A percentile compares a stretch with the other conserved stretches of the same genome.
These are phyloP conservation scores for Spinellus fusiger DNA, from an alignment of 192 early-diverging fungal genomes.

Conservation along the genomic window DNA sequence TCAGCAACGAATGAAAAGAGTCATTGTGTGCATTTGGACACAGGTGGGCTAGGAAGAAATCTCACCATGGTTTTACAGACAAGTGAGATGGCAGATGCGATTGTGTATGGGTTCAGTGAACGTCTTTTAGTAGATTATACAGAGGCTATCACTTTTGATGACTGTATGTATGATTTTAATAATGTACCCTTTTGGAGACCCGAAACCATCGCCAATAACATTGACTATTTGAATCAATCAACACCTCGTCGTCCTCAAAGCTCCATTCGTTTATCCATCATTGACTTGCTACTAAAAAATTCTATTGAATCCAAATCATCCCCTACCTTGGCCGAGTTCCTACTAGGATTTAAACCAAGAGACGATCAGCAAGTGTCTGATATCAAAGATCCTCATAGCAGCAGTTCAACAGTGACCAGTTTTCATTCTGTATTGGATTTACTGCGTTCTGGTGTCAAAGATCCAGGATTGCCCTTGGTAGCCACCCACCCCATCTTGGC, in stretches of 20 bases:
- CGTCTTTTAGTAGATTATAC: constrained; percentile 63
- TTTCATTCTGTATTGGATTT: constrained; percentile 63
- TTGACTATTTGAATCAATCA: constrained; percentile 15
- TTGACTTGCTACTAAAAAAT: constrained; percentile 83
- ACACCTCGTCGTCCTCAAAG: constrained; percentile 1
- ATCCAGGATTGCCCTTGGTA: constrained; percentile 39
- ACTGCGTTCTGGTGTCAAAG: constrained; percentile 44
- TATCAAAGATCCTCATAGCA: constrained; percentile 37
- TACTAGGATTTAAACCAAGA: constrained; percentile 73
- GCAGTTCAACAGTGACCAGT: constrained; percentile 34
- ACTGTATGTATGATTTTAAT: constrained; percentile 23
- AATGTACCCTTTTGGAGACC: constrained; percentile 28
- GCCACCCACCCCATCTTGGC: constrained; percentile 70
- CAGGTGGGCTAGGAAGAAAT: constrained; percentile 55
- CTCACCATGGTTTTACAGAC: constrained; percentile 65
- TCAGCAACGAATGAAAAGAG: constrained; percentile 32
- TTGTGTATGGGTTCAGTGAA: constrained; percentile 75
- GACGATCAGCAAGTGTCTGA: constrained; percentile 18
- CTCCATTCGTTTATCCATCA: constrained; percentile 73
- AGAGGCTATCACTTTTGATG: constrained; percentile 17
- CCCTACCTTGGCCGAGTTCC: constrained; percentile 81
- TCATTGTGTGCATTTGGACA: constrained; percentile 34
- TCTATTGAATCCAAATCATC: constrained; percentile 44
- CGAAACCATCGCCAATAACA: constrained; percentile 8
- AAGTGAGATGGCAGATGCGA: constrained; percentile 56